Percentiles rank a stretch among this genome's conserved stretches.
Conservation (phyloP, 306 rosid species). For the Betula pendula region DNA sequence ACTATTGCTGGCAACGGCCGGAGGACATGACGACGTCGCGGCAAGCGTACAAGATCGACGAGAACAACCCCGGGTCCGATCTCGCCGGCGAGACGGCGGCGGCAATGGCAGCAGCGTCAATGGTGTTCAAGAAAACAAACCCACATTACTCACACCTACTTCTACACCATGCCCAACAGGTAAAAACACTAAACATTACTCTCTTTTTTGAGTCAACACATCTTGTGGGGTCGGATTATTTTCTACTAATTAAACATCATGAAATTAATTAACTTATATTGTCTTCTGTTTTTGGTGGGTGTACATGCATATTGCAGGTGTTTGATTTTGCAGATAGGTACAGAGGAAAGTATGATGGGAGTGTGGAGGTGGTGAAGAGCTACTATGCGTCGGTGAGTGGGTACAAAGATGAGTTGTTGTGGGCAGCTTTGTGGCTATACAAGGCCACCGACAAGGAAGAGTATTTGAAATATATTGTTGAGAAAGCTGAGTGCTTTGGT, state of each 20-base stretch:
- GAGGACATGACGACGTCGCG: constrained; percentile 99
- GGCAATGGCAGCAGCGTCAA: constrained; percentile 90
- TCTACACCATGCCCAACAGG: constrained; percentile 87
- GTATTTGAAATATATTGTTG: constrained; percentile 56
- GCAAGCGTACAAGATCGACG: constrained; percentile 87
- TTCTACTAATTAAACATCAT: too few relatives aligned
- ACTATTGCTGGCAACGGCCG: constrained; percentile 95
- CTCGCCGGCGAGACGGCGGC: constrained; percentile 95
- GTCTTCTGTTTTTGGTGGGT: too few relatives aligned
- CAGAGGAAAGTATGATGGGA: constrained; percentile 79
- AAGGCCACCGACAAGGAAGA: constrained; percentile 88
- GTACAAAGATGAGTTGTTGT: constrained; percentile 83
- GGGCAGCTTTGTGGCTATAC: constrained; percentile 96
- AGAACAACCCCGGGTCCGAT: constrained; percentile 85
- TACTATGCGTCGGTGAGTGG: constrained; percentile 99
- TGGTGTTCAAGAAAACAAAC: constrained; percentile 74
- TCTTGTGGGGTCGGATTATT: constrained; percentile 1
- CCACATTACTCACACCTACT: constrained; percentile 87
- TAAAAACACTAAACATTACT: constrained; percentile 14
- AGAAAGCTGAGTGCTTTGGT: constrained; percentile 73
- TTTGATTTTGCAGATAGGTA: constrained; percentile 88
- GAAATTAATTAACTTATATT: too few relatives aligned
- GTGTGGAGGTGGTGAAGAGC: constrained; percentile 80
- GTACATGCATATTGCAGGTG: constrained; percentile 51
- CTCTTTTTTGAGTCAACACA: background rate